Evolutionary conservation across 2,329 filamentous ascomycete species (phyloP).

Genomic region (Aquanectria penicillioides): DNA sequence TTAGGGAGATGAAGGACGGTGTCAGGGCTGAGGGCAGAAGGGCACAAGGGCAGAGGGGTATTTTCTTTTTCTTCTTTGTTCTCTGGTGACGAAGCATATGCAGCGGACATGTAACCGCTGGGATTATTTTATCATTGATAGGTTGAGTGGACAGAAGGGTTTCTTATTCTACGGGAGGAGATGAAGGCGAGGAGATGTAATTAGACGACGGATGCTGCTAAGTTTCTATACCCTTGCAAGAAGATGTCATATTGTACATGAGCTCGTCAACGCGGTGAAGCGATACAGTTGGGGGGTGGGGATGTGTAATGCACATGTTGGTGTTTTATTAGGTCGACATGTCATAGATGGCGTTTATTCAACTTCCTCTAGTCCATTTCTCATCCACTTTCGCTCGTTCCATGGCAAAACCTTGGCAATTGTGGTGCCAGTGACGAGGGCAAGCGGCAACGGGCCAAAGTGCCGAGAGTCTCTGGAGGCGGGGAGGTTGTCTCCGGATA

Average conservation of each 20-base stretch:
- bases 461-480: conserved; percentile 87
- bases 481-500: conserved; percentile 87
- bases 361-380: conserved; percentile 53
- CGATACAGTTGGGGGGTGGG: neutral
- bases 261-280: conserved; percentile 1
- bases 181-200: conserved; percentile 44
- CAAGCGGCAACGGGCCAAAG: conserved; percentile 88
- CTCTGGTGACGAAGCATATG: conserved; percentile 49
- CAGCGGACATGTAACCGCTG: conserved; percentile 37
- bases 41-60: conserved; percentile 20
- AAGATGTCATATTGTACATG: conserved; percentile 37
- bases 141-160: conserved; percentile 15
- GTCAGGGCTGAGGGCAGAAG: conserved; percentile 21
- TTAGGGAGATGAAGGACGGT: conserved; percentile 1
- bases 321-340: neutral
- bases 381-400: conserved; percentile 61
- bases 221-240: conserved; percentile 43
- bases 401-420: conserved; percentile 69
- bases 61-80: conserved; percentile 35
- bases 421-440: conserved; percentile 84
- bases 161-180: conserved; percentile 22
- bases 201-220: conserved; percentile 45
- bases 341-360: conserved; percentile 10
- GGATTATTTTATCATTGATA: conserved; percentile 28
- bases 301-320: conserved; percentile 14